Conservation (phyloP, 495 filamentous ascomycete genomes). For the Chaetomium tenue region DNA sequence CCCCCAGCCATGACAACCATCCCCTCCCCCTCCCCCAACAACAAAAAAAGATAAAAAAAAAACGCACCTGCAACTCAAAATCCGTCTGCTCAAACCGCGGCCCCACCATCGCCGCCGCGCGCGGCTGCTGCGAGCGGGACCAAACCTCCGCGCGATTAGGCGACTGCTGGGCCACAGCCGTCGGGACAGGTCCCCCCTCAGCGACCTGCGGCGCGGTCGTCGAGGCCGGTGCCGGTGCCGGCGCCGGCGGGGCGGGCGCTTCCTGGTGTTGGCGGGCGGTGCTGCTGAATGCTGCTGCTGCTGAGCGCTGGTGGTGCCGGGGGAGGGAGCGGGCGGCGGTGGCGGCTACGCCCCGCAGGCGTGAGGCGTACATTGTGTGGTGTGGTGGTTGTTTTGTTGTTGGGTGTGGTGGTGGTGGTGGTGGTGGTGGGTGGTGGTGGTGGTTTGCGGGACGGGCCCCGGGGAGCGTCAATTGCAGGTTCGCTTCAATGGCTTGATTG, state of each 20-base stretch:
- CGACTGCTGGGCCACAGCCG: conserved; percentile 70
- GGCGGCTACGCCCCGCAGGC: conserved; percentile 45
- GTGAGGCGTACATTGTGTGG: conserved; percentile 54
- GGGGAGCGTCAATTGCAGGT: conserved; percentile 26
- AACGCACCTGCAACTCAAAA: conserved; percentile 79
- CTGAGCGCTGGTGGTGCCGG: conserved; percentile 15
- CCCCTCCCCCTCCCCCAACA: neutral
- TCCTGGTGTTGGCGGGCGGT: conserved; percentile 36
- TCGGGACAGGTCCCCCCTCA: conserved; percentile 51
- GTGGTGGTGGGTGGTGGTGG: conserved; percentile 26
- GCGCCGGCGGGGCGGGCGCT: neutral
- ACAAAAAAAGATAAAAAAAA: neutral
- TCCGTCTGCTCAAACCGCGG: conserved; percentile 97
- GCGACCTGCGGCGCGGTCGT: conserved; percentile 56
- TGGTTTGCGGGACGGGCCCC: conserved; percentile 18
- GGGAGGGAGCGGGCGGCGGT: conserved; percentile 29
- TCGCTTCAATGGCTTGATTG: neutral
- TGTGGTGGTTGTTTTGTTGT: conserved; percentile 16
- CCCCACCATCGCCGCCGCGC: conserved; percentile 80
- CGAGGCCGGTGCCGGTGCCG: conserved; percentile 17
- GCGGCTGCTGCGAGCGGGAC: conserved; percentile 78
- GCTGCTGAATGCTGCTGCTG: conserved; percentile 33
- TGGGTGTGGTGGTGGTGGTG: conserved; percentile 24
- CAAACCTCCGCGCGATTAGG: conserved; percentile 81
- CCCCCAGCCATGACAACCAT: neutral